These are phyloP conservation scores for Capniomyces stellatus DNA, from an alignment of 371 early-diverging fungal species.

Conservation along the genomic window DNA sequence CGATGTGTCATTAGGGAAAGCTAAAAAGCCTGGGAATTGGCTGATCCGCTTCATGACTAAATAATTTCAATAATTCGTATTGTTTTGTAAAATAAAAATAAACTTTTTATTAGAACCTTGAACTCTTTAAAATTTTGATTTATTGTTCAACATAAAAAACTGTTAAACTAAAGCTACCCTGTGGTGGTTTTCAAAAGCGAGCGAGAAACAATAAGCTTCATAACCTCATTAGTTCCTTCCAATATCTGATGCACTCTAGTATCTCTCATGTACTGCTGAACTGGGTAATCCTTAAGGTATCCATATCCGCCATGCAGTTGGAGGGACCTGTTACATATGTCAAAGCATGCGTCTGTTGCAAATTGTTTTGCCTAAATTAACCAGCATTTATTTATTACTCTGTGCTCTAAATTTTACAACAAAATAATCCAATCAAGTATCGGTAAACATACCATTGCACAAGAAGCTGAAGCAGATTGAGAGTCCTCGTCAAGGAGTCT, in stretches of 20 bases:
- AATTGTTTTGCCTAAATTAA: conserved; percentile 35
- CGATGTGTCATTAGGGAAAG: neutral
- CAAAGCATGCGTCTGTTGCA: conserved; percentile 36
- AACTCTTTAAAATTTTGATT: too few relatives aligned
- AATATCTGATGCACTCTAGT: conserved; percentile 37
- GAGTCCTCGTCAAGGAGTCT: conserved; percentile 24
- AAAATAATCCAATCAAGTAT: conserved; percentile 33
- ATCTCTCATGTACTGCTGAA: conserved; percentile 38
- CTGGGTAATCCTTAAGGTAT: conserved; percentile 34
- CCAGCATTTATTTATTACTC: conserved; percentile 4
- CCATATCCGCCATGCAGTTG: conserved; percentile 43
- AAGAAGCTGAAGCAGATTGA: conserved; percentile 18
- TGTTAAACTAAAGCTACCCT: too few relatives aligned
- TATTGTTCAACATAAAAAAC: too few relatives aligned
- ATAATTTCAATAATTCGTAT: too few relatives aligned
- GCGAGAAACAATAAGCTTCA: conserved; percentile 34
- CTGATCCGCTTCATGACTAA: too few relatives aligned
- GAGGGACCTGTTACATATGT: conserved; percentile 24
- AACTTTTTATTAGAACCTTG: neutral
- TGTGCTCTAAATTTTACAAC: neutral
- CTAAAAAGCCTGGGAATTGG: conserved; percentile 1
- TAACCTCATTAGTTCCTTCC: conserved; percentile 41
- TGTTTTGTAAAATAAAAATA: too few relatives aligned
- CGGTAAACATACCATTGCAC: conserved; percentile 32
- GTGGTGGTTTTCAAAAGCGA: conserved; percentile 13